Evolutionary conservation across 768 basidiomycete species (phyloP), one percentile per base, ranked within the genome.

Genomic region (Mrakia hoshinonis): DNA sequence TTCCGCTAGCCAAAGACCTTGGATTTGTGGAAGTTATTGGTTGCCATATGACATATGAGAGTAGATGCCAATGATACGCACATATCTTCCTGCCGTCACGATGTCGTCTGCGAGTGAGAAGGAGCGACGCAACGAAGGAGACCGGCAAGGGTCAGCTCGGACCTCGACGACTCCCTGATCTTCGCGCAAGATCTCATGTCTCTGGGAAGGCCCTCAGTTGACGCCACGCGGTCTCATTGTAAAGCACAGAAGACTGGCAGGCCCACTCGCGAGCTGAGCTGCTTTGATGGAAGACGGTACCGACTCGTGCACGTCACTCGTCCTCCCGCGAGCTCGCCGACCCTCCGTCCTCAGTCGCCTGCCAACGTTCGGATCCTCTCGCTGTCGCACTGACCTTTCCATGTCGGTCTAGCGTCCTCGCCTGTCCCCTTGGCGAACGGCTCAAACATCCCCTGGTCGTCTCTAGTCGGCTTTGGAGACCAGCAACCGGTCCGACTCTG

Each of bases 61-160:
- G 52, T 11, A 29, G 52, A n/a, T 5, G 54, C 2, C 24, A 55
- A 31, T 51, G 5, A 20, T 11, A 66, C 48, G 24, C 31, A 66
- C 64, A 36, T 18, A 66, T 66, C 64, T 24, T 29, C 64, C 64
- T 15, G 64, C 43, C 4, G 64, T 66, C 15, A 47, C 43, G 18
- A 49, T 31, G 20, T 49, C 64, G 31, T 66, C 64, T 66, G 26
- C 6, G 22, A 26, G 11, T 36, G 6, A 15, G 36, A 4, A 36
- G 29, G 64, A 36, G 22, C 10, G 38, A 26, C n/a, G 43, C 43
- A 62, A 31, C 22, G 29, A 31, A 12, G 62, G 26, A 52, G 20
- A 20, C 26, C 51, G n/a, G n/a, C n/a, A 52, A n/a, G 51, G 7
- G 62, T 61, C 58, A 61, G 58, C 58, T 61, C 58, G 55, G 55